Evolutionary conservation across 331 rosid species (phyloP).

Genomic region (Pyrus hybrid): DNA sequence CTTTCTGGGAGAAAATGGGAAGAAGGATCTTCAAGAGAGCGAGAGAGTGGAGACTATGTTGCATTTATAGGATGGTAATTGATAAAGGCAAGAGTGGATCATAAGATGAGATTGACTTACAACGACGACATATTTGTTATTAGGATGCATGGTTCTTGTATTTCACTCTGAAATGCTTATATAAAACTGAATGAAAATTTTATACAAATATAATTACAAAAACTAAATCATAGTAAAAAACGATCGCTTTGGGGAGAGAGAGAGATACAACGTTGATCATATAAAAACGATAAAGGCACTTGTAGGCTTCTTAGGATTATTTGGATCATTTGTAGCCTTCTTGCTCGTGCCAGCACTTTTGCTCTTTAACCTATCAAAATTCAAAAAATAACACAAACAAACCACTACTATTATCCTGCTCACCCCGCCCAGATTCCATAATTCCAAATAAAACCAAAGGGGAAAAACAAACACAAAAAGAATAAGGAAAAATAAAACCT

Average conservation of each 20-base stretch:
- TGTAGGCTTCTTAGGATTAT: constrained; percentile 87
- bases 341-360: constrained; percentile 53
- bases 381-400: no score
- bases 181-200: neutral
- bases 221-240: no score
- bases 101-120: constrained; percentile 29
- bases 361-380: constrained; percentile 51
- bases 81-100: no score
- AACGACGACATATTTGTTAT: constrained; percentile 65
- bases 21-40: no score
- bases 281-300: constrained; percentile 93
- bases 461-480: no score
- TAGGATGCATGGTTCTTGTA: constrained; percentile 69
- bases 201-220: neutral
- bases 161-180: constrained; percentile 70
- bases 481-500: no score
- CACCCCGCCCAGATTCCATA: no score
- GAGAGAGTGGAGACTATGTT: no score
- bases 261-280: neutral
- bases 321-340: constrained; percentile 82
- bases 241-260: neutral
- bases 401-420: no score
- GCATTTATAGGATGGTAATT: no score
- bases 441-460: no score
- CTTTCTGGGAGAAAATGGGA: no score